Evolutionary conservation across 2,329 filamentous ascomycete species (phyloP), one percentile per base, ranked within the genome.

Genomic region (Diaporthe sp.): DNA sequence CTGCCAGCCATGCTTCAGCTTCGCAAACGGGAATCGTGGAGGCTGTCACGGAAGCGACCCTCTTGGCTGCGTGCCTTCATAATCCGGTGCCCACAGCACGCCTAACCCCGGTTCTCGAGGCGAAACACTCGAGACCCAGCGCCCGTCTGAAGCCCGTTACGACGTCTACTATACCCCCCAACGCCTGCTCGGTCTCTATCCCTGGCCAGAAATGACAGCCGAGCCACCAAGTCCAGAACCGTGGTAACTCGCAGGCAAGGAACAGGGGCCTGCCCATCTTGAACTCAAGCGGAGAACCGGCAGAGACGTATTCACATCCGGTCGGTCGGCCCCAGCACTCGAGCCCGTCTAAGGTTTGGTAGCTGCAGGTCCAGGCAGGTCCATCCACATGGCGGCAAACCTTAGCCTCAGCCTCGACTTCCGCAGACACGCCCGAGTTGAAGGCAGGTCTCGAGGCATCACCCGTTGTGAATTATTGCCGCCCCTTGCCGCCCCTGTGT

Each of bases 371-470:
- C 63, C 63, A 68, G 63, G 47, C 63, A 68, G 63, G 47, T 47
- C 63, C 47, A 68, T 68, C 63, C 63, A 68, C 63, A 68, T 68
- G 63, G 63, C 63, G 63, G 63, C 63, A 68, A 53, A 68, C 47
- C 63, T 68, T 53, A 53, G 44, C 47, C 63, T 68, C 63, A 68
- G 63, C 63, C 63, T 68, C 63, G 63, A 53, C 30, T 7, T 35
- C 22, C 39, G 32, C 30, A 37, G 63, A 22, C 63, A 27, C 15
- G 19, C 22, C 44, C 39, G 8, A 30, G 25, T 63, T 32, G 39
- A n/a, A 30, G 39, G 59, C 59, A 63, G n/a, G 32, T 32, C 17
- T 32, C 9, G 25, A 32, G 25, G 39, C 30, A n/a, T 32, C 9
- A n/a, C 59, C 39, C 39, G 47, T 13, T 68, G 47, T 53, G 32